Evolutionary conservation across 345 rosid species (phyloP).

Genomic region (Gossypium sturtianum): DNA sequence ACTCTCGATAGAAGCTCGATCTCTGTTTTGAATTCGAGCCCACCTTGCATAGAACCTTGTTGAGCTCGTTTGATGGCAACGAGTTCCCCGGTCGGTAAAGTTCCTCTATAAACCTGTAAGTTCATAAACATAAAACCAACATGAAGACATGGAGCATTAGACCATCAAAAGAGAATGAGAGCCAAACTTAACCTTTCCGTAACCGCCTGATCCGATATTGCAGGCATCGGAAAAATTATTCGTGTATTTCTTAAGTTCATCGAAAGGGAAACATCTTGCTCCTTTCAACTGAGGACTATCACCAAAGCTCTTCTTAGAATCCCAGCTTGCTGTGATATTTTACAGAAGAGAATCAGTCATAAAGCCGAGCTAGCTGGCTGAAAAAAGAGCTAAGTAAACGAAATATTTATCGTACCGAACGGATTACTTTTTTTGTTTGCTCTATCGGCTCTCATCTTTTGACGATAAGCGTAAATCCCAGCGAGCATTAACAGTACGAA

Average conservation of each 20-base stretch:
- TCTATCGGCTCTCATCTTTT: conserved; percentile 63
- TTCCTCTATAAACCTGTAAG: conserved; percentile 71
- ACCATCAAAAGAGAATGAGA: neutral
- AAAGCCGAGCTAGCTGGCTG: neutral
- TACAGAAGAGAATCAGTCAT: neutral
- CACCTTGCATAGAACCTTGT: conserved; percentile 76
- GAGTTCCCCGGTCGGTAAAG: conserved; percentile 44
- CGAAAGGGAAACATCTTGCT: conserved; percentile 66
- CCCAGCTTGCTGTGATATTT: conserved; percentile 59
- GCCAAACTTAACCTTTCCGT: conserved; percentile 57
- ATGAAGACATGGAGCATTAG: neutral
- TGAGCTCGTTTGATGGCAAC: conserved; percentile 78
- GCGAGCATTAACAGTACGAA: conserved; percentile 47
- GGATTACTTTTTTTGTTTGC: conserved; percentile 57
- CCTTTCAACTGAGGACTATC: conserved; percentile 70
- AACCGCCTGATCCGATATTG: conserved; percentile 79
- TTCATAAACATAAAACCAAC: neutral
- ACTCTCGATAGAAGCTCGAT: conserved; percentile 84
- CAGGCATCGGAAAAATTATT: conserved; percentile 64
- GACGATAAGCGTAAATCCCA: conserved; percentile 58
- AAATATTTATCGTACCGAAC: conserved; percentile 44
- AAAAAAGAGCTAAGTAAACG: neutral
- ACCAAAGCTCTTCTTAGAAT: conserved; percentile 43
- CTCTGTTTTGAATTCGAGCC: conserved; percentile 74
- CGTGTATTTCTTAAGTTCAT: conserved; percentile 68